Evolutionary conservation across 2,329 filamentous ascomycete genomes (phyloP), one percentile per base, ranked within the genome.

Genomic region (Colletotrichum musae): DNA sequence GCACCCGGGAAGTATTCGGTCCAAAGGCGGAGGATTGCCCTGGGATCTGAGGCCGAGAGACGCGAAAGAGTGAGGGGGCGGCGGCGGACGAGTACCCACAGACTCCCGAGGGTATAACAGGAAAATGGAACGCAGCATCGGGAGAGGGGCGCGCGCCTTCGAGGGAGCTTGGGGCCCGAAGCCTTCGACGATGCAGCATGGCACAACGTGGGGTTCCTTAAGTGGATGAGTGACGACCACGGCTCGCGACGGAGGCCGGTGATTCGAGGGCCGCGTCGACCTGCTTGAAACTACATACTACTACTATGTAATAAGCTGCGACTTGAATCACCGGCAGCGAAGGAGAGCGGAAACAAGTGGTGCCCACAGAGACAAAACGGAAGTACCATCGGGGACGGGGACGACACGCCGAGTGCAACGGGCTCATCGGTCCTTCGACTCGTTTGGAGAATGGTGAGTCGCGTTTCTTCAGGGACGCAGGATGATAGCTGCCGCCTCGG

Each of bases 1-100:
- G 21, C 51, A 53, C 54, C 54, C 66, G 66, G 61, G 45, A 47
- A 65, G 66, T 21, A 54, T 36, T 70, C 64, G 64, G 57, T 45
- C 68, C 64, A 70, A 58, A 66, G 63, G 57, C 67, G 67, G 67
- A 70, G 63, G 68, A 68, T 58, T 62, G 45, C 43, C 48, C 66
- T 45, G 36, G 56, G 63, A 70, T 63, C 47, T 52, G 53, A 58
- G 26, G 63, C 52, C 63, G 67, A 70, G 45, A 60, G 45, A 43
- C 36, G 56, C 51, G n/a, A 24, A 15, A 28, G 32, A 54, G 63
- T 24, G 21, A 24, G 21, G 53, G 53, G n/a, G 64, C 51, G 64
- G 60, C 53, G 65, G 48, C 61, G 66, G 47, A 21, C n/a, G 62
- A 66, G 41, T 50, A 60, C 61, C 61, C 61, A 69, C 61, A 66